Conservation (phyloP, 140 eudicot genomes). For the Cichorium intybus region DNA sequence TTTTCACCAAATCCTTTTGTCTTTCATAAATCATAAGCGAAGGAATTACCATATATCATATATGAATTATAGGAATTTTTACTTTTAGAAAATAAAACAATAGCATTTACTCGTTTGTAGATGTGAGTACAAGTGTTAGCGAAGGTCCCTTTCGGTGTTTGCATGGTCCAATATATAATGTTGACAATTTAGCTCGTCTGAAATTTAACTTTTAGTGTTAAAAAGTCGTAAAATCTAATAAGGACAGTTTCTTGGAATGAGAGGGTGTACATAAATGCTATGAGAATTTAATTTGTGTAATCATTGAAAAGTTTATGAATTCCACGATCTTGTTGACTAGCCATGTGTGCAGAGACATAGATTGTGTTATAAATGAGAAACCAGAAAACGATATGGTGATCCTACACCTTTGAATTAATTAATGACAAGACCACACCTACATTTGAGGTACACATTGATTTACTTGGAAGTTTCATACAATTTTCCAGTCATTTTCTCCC, state of each 20-base stretch:
- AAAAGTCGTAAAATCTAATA: neutral
- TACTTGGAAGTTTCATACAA: slow-evolving; percentile 25
- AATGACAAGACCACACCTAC: slow-evolving; percentile 25
- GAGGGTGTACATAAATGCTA: neutral
- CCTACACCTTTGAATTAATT: slow-evolving; percentile 5
- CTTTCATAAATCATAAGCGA: neutral
- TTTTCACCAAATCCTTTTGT: neutral
- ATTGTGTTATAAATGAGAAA: slow-evolving; percentile 13
- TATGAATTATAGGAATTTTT: neutral
- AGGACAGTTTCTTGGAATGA: neutral
- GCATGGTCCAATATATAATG: neutral
- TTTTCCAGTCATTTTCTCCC: slow-evolving; percentile 12
- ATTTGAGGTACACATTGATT: neutral
- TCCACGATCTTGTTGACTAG: slow-evolving; percentile 1
- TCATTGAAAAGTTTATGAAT: neutral
- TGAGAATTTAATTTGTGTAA: neutral
- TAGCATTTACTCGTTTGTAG: no score
- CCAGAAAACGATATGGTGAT: slow-evolving; percentile 23
- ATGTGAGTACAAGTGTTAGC: neutral
- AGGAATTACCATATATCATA: neutral
- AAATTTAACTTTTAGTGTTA: neutral
- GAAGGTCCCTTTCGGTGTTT: neutral
- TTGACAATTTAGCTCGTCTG: neutral
- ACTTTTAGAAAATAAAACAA: no score
- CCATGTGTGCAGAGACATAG: slow-evolving; percentile 14